These are phyloP conservation scores for Boletus speciosus DNA, from an alignment of 768 basidiomycete genomes.

Conservation along the genomic window DNA sequence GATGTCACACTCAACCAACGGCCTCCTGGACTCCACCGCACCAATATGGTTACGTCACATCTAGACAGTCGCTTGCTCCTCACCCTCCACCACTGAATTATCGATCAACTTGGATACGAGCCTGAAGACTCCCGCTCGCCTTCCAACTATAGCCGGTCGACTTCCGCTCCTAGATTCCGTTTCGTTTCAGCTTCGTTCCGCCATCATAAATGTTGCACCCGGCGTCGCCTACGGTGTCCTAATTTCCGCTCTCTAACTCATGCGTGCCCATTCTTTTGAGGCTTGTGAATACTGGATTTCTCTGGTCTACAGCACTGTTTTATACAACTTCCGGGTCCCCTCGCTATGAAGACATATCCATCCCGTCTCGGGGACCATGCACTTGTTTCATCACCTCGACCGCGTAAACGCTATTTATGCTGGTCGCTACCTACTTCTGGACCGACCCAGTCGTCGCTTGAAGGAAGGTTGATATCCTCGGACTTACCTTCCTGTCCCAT, in stretches of 20 bases:
- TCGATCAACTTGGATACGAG: slow-evolving; percentile 50
- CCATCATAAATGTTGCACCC: slow-evolving; percentile 31
- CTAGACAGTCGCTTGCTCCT: slow-evolving; percentile 43
- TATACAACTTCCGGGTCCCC: slow-evolving; percentile 25
- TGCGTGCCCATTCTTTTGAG: slow-evolving; percentile 32
- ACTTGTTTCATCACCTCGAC: slow-evolving; percentile 28
- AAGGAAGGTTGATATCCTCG: slow-evolving; percentile 31
- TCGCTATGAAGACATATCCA: slow-evolving; percentile 57
- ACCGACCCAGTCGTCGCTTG: slow-evolving; percentile 25
- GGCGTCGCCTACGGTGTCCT: slow-evolving; percentile 33
- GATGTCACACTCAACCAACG: slow-evolving; percentile 35
- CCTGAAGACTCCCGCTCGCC: slow-evolving; percentile 30
- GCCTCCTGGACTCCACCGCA: slow-evolving; percentile 43
- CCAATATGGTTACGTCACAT: slow-evolving; percentile 39
- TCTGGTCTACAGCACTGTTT: slow-evolving; percentile 23
- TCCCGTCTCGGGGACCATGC: slow-evolving; percentile 52
- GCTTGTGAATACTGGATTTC: slow-evolving; percentile 36
- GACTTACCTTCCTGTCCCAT: slow-evolving; percentile 28
- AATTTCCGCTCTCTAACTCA: slow-evolving; percentile 39
- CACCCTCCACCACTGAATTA: slow-evolving; percentile 41
- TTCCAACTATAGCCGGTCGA: slow-evolving; percentile 8
- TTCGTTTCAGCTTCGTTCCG: slow-evolving; percentile 17
- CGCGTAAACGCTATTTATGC: slow-evolving; percentile 33
- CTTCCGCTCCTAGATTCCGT: slow-evolving; percentile 27
- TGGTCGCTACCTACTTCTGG: slow-evolving; percentile 14